Percentiles rank a stretch among this genome's conserved stretches.
Conservation (phyloP, 2,329 filamentous ascomycete genomes). For the Talaromyces piceae region DNA sequence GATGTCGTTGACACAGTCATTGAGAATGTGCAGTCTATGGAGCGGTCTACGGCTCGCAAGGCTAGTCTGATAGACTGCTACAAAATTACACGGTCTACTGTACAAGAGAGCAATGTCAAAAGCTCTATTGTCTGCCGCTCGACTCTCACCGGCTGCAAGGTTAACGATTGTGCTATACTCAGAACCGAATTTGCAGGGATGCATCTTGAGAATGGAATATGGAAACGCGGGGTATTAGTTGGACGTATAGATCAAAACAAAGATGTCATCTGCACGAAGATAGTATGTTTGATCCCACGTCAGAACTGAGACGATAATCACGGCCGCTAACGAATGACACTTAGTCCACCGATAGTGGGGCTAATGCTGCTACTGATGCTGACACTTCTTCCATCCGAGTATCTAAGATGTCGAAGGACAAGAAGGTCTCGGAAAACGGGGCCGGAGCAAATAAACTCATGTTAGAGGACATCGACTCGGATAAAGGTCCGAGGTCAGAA, state of each 20-base stretch:
- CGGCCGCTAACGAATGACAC: background rate
- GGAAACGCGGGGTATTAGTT: conserved; percentile 13
- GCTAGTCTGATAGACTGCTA: conserved; percentile 8
- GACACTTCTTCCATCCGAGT: background rate
- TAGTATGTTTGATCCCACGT: background rate
- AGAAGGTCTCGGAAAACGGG: background rate
- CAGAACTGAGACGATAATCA: background rate
- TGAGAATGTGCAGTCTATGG: background rate
- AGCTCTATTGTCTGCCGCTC: conserved; percentile 3
- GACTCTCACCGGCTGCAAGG: conserved; percentile 10
- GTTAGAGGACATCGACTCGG: background rate
- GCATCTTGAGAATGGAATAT: conserved; percentile 15
- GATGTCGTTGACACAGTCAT: conserved; percentile 4
- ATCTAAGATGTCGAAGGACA: background rate
- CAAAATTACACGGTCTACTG: conserved; percentile 2
- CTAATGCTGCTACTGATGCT: background rate
- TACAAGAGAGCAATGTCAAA: conserved; percentile 6
- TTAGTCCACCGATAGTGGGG: background rate
- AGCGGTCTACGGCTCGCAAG: conserved; percentile 3
- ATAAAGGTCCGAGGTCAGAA: background rate
- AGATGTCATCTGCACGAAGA: conserved; percentile 1
- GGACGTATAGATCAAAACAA: conserved; percentile 10
- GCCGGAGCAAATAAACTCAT: background rate
- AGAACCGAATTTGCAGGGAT: conserved; percentile 12
- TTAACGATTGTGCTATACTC: conserved; percentile 12